These are phyloP conservation scores for Mariannaea elegans DNA, from an alignment of 2,329 filamentous ascomycete species.

Conservation along the genomic window DNA sequence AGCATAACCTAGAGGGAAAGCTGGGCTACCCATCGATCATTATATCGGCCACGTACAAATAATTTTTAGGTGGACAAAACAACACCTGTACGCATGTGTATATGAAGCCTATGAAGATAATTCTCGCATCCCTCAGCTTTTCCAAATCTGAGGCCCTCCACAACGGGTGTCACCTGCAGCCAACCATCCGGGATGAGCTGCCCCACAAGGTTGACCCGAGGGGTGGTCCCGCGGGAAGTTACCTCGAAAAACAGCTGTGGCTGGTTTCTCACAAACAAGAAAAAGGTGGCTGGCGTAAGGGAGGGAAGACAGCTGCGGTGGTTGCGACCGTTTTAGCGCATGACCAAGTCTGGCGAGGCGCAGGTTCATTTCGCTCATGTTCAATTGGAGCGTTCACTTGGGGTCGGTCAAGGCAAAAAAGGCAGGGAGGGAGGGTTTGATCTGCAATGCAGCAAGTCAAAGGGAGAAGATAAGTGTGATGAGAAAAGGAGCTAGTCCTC, in stretches of 20 bases:
- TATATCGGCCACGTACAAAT: not conserved
- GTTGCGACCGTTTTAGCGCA: not conserved
- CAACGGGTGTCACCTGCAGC: slow-evolving; percentile 13
- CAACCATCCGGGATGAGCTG: slow-evolving; percentile 13
- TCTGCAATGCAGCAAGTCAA: slow-evolving; percentile 6
- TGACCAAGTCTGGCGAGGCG: slow-evolving; percentile 17
- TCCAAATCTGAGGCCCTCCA: not conserved
- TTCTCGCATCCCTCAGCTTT: slow-evolving; percentile 11
- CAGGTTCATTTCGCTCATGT: not conserved
- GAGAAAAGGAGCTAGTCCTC: not conserved
- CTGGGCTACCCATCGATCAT: not conserved
- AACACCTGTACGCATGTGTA: not conserved
- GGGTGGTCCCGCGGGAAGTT: not conserved
- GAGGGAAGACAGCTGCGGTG: not conserved
- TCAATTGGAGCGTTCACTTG: slow-evolving; percentile 7
- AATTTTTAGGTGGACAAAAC: not conserved
- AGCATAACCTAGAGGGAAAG: not conserved
- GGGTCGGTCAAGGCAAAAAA: not conserved
- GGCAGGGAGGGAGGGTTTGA: too few species aligned
- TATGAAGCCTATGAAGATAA: not conserved
- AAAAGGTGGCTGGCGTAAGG: slow-evolving; percentile 11
- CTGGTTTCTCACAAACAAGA: slow-evolving; percentile 2
- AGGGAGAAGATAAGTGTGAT: not conserved
- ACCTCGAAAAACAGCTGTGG: not conserved
- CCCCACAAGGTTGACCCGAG: not conserved